A percentile compares a stretch with the other conserved stretches of the same genome.
phyloP scores from a whole-genome alignment of 2,329 filamentous ascomycete genomes.

The Talaromyces sp. region DNA sequence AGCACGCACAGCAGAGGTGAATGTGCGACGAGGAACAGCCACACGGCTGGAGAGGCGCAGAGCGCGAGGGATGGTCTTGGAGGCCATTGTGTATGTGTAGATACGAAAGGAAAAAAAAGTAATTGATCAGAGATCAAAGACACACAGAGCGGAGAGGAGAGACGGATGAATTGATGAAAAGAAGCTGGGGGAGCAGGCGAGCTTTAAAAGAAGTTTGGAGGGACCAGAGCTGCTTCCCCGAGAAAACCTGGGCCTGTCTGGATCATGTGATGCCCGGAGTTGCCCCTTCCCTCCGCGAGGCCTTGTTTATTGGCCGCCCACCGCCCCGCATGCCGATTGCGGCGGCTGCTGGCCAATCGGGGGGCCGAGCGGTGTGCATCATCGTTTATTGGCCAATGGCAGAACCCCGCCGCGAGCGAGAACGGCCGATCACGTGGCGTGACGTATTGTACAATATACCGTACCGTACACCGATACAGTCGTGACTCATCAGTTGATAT shows the following conservation, averaged over 20 bases:
- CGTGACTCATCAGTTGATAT: not conserved
- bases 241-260: slow-evolving; percentile 13
- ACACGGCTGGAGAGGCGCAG: slow-evolving; percentile 45
- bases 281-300: slow-evolving; percentile 20
- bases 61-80: slow-evolving; percentile 50
- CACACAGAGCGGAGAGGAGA: slow-evolving; percentile 4
- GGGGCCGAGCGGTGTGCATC: not conserved
- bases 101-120: slow-evolving; percentile 1
- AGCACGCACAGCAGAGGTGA: slow-evolving; percentile 51
- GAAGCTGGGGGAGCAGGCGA: slow-evolving; percentile 14
- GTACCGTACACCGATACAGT: not conserved
- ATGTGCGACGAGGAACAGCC: slow-evolving; percentile 53
- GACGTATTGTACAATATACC: not conserved
- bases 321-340: not conserved
- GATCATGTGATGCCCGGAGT: slow-evolving; percentile 22
- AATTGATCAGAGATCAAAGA: slow-evolving; percentile 1
- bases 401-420: not conserved
- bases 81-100: slow-evolving; percentile 38
- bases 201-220: slow-evolving; percentile 9
- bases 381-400: not conserved
- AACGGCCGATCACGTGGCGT: not conserved
- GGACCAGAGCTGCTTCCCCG: not conserved
- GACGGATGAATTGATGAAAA: slow-evolving; percentile 12
- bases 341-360: slow-evolving; percentile 18
- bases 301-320: not conserved